Base-by-base conservation (phyloP, 1,139 yeast genomes). In the Candida sanyaensis region DNA sequence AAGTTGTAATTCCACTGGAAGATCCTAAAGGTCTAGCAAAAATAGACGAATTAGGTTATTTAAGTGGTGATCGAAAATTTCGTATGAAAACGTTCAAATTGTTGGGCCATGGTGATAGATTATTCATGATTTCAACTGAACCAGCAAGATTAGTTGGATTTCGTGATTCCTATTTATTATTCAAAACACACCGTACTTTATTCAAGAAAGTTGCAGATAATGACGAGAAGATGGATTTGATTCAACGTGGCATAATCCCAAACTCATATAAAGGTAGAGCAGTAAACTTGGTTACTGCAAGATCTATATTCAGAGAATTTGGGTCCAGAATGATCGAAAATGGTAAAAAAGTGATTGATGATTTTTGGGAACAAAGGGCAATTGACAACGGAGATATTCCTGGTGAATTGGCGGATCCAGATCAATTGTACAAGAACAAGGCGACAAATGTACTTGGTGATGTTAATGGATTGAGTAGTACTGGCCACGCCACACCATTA, bases 81-180 rank as follows among this genome's bases (percentile, higher is more conserved):
- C 76, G 93, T 51, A 87, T 90, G 53, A 84, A 92, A 51, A 84
- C 95, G 0, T 93, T 93, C 67, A 88, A 89, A 4, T 79, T 92
- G 9, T 68, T 78, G 39, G 90, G 88, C 4, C 80, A 85, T 50
- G 97, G 96, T 4, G 80, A 83, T 36, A 76, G 84, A 53, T 75
- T 85, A 50, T 93, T 83, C 65, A 91, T 93, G 96, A 80, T 93
- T 42, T 88, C 97, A 1, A 92, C 98, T 0, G 98, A 92, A 62
- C 97, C 97, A 1, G 98, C 99, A 0, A 78, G 98, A 56, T 82
- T 92, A 59, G 91, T 92, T 56, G 98, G 98, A 3, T 91, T 91
- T 68, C 78, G 98, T 58, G 99, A 93, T 64, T 90, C 97, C 1
- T 92, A 93, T 60, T 75, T 91, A 48, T 75, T 93, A 52, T 93